Evolutionary conservation across 306 rosid genomes (phyloP), one percentile per base, ranked within the genome.

Genomic region (Medicago truncatula): DNA sequence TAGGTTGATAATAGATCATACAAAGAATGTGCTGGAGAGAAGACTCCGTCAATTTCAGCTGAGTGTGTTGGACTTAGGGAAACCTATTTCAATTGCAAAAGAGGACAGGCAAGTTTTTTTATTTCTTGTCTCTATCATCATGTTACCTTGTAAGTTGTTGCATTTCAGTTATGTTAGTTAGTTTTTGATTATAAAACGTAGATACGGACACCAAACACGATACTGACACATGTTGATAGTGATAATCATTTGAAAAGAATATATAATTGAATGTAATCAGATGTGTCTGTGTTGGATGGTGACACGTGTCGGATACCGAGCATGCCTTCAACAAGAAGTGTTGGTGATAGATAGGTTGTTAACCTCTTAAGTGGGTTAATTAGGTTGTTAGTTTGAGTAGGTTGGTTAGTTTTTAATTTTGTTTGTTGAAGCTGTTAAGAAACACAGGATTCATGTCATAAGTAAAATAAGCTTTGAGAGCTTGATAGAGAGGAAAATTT

Each of bases 1-100:
- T 76, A 89, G 94, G 96, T 92, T 79, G 92, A 95, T 79, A 90
- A 90, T 18, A 89, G 92, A 52, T 69, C 96, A 1, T 78, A 77
- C 18, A 83, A 80, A 76, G 97, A 95, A 18, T 95, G 98, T 53
- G 90, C 86, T 36, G 96, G 97, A 68, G 96, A 92, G 89, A 92
- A 87, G 91, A 78, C 78, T 75, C 98, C 98, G 21, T 86, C 91
- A 41, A 92, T 95, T 65, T 70, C 98, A n/a, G 90, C 89, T 17
- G 97, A 95, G 61, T 92, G 98, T 68, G 86, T 89, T 39, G 97
- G 98, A 74, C 86, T 95, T 59, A 87, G 98, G 84, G 98, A 95
- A 86, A 95, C 98, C 56, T 92, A 87, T 77, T 95, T 95, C 93
- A 90, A 92, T 76, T 95, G 98, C 94, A 95, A 95, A 79, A 89